Conservation (phyloP, 164 flowering plant species). For the Vitis labrusca region DNA sequence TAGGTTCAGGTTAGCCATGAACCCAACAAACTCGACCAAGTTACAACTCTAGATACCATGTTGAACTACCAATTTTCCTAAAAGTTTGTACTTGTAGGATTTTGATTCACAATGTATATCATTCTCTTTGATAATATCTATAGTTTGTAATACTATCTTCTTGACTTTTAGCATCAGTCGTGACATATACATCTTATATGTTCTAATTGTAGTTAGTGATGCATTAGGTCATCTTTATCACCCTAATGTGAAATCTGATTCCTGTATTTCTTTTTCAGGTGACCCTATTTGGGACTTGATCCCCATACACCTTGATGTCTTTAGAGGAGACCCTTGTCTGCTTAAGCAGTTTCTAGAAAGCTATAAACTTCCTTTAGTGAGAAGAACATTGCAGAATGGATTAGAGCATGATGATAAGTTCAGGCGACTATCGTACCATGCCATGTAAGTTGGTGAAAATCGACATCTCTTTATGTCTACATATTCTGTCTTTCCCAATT, state of each 20-base stretch:
- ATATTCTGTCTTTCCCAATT: background rate
- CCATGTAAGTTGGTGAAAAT: constrained; percentile 60
- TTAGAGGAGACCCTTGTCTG: constrained; percentile 70
- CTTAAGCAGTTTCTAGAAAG: constrained; percentile 62
- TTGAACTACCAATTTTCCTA: too few species aligned
- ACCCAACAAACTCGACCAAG: too few species aligned
- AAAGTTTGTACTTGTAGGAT: too few species aligned
- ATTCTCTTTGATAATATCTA: too few species aligned
- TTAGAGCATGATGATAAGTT: constrained; percentile 30
- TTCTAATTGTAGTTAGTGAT: too few species aligned
- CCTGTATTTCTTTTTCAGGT: constrained; percentile 48
- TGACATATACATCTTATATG: too few species aligned
- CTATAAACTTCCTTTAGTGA: constrained; percentile 65
- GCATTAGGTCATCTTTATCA: background rate
- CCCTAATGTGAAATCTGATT: background rate
- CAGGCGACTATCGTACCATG: constrained; percentile 66
- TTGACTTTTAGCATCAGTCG: too few species aligned
- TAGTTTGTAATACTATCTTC: too few species aligned
- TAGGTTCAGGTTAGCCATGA: too few species aligned
- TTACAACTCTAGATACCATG: too few species aligned
- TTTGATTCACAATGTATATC: too few species aligned
- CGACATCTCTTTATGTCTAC: background rate
- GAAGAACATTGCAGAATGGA: constrained; percentile 20
- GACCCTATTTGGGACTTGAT: constrained; percentile 82
- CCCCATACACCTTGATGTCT: constrained; percentile 80